These are phyloP conservation scores for Citrullus amarus DNA, from an alignment of 306 rosid genomes.

Conservation along the genomic window DNA sequence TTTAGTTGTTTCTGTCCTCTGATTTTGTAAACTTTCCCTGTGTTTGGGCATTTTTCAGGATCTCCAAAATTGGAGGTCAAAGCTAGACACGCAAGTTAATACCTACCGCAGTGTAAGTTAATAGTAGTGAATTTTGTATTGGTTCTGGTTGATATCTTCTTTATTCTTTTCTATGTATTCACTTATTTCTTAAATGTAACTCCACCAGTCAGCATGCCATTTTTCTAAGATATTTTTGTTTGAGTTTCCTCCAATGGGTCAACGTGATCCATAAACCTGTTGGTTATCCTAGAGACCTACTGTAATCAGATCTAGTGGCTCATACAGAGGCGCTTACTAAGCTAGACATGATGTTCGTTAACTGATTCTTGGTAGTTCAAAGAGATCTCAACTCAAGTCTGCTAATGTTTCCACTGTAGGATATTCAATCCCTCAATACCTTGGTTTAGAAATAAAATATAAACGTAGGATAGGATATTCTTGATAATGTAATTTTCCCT, in stretches of 20 bases:
- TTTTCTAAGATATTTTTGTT: not conserved
- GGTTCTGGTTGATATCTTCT: too few species aligned
- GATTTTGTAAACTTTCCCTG: constrained; percentile 1
- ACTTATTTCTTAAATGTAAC: not conserved
- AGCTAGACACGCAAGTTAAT: constrained; percentile 75
- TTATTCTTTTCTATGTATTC: not conserved
- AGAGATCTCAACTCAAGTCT: not conserved
- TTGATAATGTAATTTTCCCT: not conserved
- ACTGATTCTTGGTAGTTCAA: not conserved
- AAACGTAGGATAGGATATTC: not conserved
- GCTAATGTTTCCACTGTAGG: not conserved
- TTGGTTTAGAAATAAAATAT: not conserved
- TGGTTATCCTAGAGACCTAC: not conserved
- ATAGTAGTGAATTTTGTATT: not conserved
- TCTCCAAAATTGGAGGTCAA: constrained; percentile 89
- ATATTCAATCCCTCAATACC: not conserved
- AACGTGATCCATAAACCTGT: not conserved
- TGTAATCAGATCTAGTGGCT: not conserved
- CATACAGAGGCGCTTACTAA: not conserved
- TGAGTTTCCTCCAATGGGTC: not conserved
- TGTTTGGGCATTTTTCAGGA: constrained; percentile 34
- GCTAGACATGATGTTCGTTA: not conserved
- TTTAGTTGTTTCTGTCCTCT: not conserved
- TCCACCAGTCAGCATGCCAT: not conserved
- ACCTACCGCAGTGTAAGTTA: constrained; percentile 74